These are phyloP conservation scores for Trichosporon asahii DNA, from an alignment of 1,284 basidiomycete species.

Conservation along the genomic window DNA sequence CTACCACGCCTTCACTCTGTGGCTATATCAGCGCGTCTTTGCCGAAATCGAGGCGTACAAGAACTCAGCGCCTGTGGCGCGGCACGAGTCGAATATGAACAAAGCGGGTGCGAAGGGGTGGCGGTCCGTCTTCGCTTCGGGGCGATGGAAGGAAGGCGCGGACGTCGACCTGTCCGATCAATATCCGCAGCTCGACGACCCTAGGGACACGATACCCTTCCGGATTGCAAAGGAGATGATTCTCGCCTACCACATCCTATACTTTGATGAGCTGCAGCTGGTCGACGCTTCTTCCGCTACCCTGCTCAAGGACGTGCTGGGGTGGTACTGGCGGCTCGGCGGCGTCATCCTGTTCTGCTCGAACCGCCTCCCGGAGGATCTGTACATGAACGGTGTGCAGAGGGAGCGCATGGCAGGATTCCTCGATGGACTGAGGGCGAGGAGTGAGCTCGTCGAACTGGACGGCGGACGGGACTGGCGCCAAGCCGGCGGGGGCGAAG, in stretches of 20 bases:
- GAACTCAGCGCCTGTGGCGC: background rate
- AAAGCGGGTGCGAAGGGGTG: constrained; percentile 39
- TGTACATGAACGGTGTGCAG: constrained; percentile 68
- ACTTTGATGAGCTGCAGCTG: constrained; percentile 69
- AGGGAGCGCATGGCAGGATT: constrained; percentile 63
- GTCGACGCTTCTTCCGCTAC: constrained; percentile 67
- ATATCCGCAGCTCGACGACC: constrained; percentile 29
- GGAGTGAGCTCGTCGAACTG: constrained; percentile 63
- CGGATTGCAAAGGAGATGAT: constrained; percentile 52
- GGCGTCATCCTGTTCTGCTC: constrained; percentile 62
- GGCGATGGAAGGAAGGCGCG: constrained; percentile 46
- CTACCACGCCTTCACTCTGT: constrained; percentile 66
- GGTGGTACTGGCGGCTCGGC: constrained; percentile 72
- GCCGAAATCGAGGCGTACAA: constrained; percentile 33
- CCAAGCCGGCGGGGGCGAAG: constrained; percentile 8
- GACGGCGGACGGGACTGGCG: constrained; percentile 56
- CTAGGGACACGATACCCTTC: constrained; percentile 49
- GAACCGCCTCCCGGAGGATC: constrained; percentile 65
- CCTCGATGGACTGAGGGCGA: constrained; percentile 61
- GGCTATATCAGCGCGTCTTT: constrained; percentile 61
- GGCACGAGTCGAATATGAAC: constrained; percentile 35
- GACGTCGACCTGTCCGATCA: constrained; percentile 26
- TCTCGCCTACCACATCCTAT: constrained; percentile 52
- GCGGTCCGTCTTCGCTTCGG: constrained; percentile 52
- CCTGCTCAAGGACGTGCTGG: constrained; percentile 65